A percentile compares a stretch with the other conserved stretches of the same genome.
These are phyloP conservation scores for Rhamnella rubrinervis DNA, from an alignment of 331 rosid species.

Conservation along the genomic window DNA sequence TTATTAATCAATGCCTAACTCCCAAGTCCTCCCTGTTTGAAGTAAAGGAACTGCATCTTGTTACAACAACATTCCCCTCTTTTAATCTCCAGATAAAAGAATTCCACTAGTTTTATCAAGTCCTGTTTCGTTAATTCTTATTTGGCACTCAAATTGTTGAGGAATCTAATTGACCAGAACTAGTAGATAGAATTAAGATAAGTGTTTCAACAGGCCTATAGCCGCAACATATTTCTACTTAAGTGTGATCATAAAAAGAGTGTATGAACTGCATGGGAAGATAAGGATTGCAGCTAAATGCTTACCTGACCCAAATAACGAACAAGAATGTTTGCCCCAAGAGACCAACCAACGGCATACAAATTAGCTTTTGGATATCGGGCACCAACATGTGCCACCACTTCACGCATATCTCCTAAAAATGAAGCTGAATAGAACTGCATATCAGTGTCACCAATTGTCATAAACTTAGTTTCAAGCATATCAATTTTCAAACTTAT, in stretches of 20 bases:
- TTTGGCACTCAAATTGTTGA: background rate
- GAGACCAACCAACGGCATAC: slow-evolving; percentile 93
- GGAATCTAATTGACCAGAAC: background rate
- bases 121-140: background rate
- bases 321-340: slow-evolving; percentile 92
- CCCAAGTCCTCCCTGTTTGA: background rate
- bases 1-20: background rate
- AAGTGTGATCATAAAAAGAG: background rate
- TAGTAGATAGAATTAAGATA: background rate
- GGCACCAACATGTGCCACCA: slow-evolving; percentile 64
- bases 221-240: background rate
- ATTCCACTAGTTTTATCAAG: background rate
- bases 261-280: background rate
- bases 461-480: slow-evolving; percentile 30
- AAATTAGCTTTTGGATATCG: slow-evolving; percentile 72
- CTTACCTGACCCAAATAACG: slow-evolving; percentile 83
- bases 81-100: background rate
- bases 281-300: background rate
- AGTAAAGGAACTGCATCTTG: background rate
- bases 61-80: background rate
- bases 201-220: background rate
- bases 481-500: background rate
- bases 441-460: slow-evolving; percentile 40
- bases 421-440: slow-evolving; percentile 97
- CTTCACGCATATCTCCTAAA: slow-evolving; percentile 78